Base-by-base conservation (phyloP, 176 grass and related monocot species). In the Avena insularis region DNA sequence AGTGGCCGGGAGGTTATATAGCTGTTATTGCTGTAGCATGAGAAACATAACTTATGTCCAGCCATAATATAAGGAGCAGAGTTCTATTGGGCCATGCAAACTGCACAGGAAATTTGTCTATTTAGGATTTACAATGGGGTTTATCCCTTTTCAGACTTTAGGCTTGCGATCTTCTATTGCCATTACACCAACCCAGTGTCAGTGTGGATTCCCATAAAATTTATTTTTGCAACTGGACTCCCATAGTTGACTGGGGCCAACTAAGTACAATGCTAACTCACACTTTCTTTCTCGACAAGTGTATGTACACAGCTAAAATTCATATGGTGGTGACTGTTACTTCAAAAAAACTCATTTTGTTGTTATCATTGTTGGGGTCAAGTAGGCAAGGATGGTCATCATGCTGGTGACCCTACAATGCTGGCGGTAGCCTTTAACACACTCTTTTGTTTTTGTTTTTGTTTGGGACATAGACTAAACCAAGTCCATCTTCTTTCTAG, bases 251-350 rank as follows among this genome's bases (percentile, higher is more conserved):
- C 13, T 45, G 51, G 13, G 49, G 3, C 13, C 20, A 58, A 56
- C 31, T 58, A 58, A 71, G 12, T 23, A 43, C 50, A 43, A 53
- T 12, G 19, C 33, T 20, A 78, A 12, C 13, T 48, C 13, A 67
- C 25, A 15, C 64, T 54, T 54, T 54, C 64, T 70, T 46, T 62
- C 35, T 79, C 5, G n/a, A 48, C 1, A 80, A 31, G 56, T 35
- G 16, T 71, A 48, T 82, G 51, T 67, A 51, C 66, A 4, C 17
- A 31, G 25, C 79, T 36, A 83, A 55, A 56, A 57, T 43, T 71
- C 12, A 15, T 82, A 36, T 36, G 62, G 79, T 73, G 20, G 20
- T 14, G 47, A 49, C 9, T 49, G 43, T 74, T 71, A 46, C 38
- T 46, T 21, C 23, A 23, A 21, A 72, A 72, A 47, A 43, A 5